Percentiles rank a stretch among this genome's conserved stretches.
Evolutionary conservation across 2,329 filamentous ascomycete genomes (phyloP).

Genomic region (Mariannaea elegans): DNA sequence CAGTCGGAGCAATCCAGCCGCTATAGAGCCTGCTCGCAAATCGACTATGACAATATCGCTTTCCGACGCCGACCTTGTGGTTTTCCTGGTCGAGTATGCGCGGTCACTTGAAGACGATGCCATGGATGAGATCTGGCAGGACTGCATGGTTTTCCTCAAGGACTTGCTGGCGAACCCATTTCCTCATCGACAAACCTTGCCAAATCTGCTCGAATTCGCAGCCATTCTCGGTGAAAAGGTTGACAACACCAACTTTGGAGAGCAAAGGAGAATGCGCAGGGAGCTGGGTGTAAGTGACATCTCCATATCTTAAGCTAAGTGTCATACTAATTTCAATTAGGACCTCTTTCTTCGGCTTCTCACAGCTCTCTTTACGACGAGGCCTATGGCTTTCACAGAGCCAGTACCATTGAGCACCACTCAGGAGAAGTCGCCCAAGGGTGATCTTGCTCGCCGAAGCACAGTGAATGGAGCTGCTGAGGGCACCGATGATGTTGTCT

Average conservation of each 20-base stretch:
- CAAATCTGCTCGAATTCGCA: conserved; percentile 86
- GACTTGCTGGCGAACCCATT: conserved; percentile 94
- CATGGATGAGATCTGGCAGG: conserved; percentile 97
- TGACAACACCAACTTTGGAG: conserved; percentile 96
- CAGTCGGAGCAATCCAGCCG: conserved; percentile 86
- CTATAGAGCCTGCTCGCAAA: conserved; percentile 80
- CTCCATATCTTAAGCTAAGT: not conserved
- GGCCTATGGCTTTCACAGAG: conserved; percentile 78
- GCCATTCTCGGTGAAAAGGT: conserved; percentile 93
- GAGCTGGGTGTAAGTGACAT: conserved; percentile 78
- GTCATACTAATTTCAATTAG: conserved; percentile 55
- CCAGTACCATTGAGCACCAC: conserved; percentile 48
- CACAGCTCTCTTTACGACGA: conserved; percentile 92
- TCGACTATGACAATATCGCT: conserved; percentile 90
- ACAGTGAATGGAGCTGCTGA: conserved; percentile 48
- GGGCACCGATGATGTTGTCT: conserved; percentile 78
- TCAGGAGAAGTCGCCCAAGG: conserved; percentile 49
- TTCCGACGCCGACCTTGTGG: conserved; percentile 82
- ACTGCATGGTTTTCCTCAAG: conserved; percentile 89
- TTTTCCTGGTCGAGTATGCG: conserved; percentile 91
- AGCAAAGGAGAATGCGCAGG: conserved; percentile 89
- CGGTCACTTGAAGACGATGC: conserved; percentile 93
- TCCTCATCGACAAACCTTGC: conserved; percentile 89
- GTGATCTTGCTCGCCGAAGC: conserved; percentile 50
- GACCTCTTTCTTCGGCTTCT: conserved; percentile 89